Evolutionary conservation across 768 basidiomycete species (phyloP).

Genomic region (Gloeophyllum trabeum): DNA sequence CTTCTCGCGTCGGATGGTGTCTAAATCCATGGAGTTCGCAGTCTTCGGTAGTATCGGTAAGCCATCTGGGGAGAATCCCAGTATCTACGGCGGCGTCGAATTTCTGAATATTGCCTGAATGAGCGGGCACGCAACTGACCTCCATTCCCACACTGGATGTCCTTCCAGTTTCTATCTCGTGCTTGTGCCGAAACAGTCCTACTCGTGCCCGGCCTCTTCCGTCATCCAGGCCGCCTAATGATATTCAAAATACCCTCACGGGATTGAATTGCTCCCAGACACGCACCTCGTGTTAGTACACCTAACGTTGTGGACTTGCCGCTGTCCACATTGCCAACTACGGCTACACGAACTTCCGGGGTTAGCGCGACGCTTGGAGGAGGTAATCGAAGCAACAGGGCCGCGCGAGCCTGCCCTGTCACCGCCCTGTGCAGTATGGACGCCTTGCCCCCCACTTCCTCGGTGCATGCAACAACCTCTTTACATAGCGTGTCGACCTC

Average conservation of each 20-base stretch:
- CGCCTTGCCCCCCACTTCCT: conserved; percentile 74
- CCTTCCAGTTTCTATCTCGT: conserved; percentile 91
- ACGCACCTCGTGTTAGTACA: conserved; percentile 80
- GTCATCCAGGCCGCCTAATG: conserved; percentile 63
- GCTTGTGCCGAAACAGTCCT: conserved; percentile 90
- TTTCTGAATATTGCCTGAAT: background rate
- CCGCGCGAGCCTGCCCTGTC: conserved; percentile 39
- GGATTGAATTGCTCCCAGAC: no score
- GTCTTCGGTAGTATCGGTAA: conserved; percentile 67
- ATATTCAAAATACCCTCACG: conserved; percentile 9
- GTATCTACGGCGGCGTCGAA: conserved; percentile 38
- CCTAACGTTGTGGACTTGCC: conserved; percentile 94
- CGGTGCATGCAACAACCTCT: conserved; percentile 37
- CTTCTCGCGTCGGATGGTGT: conserved; percentile 70
- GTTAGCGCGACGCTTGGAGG: conserved; percentile 65
- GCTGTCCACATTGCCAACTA: conserved; percentile 90
- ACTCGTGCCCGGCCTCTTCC: conserved; percentile 78
- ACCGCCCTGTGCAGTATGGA: conserved; percentile 41
- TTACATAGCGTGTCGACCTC: conserved; percentile 38
- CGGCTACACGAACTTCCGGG: conserved; percentile 92
- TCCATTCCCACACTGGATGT: conserved; percentile 98
- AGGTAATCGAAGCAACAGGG: conserved; percentile 62
- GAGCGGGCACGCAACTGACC: conserved; percentile 29
- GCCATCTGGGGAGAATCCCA: conserved; percentile 77
- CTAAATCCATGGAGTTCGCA: conserved; percentile 42